Evolutionary conservation across 352 stramenopile genomes (phyloP), one percentile per base, ranked within the genome.

Genomic region (Globisporangium takayamanum): DNA sequence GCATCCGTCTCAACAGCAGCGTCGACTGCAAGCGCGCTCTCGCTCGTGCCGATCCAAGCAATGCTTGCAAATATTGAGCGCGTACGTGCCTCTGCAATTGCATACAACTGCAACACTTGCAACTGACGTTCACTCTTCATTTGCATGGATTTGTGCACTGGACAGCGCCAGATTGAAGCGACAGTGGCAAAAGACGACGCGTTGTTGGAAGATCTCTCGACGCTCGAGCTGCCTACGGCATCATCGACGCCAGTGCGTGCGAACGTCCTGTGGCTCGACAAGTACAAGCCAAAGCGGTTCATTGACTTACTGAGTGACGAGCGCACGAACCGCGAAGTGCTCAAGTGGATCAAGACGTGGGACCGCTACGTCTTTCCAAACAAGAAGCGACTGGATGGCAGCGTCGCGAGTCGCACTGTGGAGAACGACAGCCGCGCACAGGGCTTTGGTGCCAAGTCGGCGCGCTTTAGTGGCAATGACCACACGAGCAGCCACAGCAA

Each of bases 251-350:
- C 41, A 46, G 41, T 14, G 41, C 41, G 41, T 14, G 64, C 73
- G 25, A 60, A 66, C 16, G 70, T 76, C 45, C 71, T 99, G 25
- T 99, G 96, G 97, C 81, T 99, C 12, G 95, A 99, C 67, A 98
- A 98, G 66, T 99, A 99, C 82, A 90, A 92, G 18, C 97, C 97
- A 2, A 72, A 86, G 39, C 80, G 77, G 45, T 98, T 98, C 60
- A 76, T 95, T 15, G 87, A 99, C 69, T 69, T 99, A 36, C 71
- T 99, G 15, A 98, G 90, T 26, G 92, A 98, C 64, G 96, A 99
- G 68, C 77, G 87, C 15, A 98, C 91, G 26, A 99, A 99, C 70
- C 85, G 96, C 18, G 93, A 99, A 60, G 94, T 99, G 39, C 71
- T 99, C 2, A 62, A 80, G 20, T 97, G 95, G 68, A 74, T 99